These are phyloP conservation scores for Neolentinus lepideus DNA, from an alignment of 1,284 basidiomycete genomes.

Conservation along the genomic window DNA sequence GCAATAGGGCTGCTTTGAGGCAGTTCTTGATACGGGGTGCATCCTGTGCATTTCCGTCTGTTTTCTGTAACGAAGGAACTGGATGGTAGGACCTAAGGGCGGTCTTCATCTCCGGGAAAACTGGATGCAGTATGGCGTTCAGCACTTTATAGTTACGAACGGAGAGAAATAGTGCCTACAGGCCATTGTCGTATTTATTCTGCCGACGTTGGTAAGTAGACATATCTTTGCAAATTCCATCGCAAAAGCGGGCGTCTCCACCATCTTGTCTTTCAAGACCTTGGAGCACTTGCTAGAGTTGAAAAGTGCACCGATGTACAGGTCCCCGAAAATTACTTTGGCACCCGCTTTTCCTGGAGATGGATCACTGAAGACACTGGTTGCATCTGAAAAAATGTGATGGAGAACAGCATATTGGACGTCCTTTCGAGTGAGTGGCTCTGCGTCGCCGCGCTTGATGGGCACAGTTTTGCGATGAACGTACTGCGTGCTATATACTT, in stretches of 20 bases:
- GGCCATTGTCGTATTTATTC: conserved; percentile 82
- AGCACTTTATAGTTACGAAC: background rate
- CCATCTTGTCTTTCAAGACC: conserved; percentile 64
- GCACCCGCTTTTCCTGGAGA: conserved; percentile 18
- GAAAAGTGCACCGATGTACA: conserved; percentile 69
- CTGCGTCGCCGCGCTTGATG: conserved; percentile 54
- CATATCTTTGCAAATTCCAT: conserved; percentile 74
- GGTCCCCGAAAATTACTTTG: conserved; percentile 62
- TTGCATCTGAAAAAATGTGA: conserved; percentile 60
- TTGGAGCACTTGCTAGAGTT: conserved; percentile 63
- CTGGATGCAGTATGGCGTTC: conserved; percentile 21
- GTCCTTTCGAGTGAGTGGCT: conserved; percentile 56
- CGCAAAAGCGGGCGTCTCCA: conserved; percentile 55
- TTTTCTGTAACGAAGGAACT: conserved; percentile 73
- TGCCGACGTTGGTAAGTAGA: conserved; percentile 73
- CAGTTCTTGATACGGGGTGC: conserved; percentile 73
- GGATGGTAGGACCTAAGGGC: conserved; percentile 79
- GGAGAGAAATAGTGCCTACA: conserved; percentile 40
- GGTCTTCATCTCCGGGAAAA: conserved; percentile 80
- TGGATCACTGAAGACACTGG: conserved; percentile 42
- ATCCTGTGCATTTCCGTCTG: conserved; percentile 72
- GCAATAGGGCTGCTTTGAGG: conserved; percentile 47
- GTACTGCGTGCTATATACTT: conserved; percentile 24
- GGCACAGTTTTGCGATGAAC: conserved; percentile 32
- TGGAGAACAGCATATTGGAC: conserved; percentile 73